Evolutionary conservation across 352 stramenopile genomes (phyloP).

Genomic region (Phytophthora pluvialis): DNA sequence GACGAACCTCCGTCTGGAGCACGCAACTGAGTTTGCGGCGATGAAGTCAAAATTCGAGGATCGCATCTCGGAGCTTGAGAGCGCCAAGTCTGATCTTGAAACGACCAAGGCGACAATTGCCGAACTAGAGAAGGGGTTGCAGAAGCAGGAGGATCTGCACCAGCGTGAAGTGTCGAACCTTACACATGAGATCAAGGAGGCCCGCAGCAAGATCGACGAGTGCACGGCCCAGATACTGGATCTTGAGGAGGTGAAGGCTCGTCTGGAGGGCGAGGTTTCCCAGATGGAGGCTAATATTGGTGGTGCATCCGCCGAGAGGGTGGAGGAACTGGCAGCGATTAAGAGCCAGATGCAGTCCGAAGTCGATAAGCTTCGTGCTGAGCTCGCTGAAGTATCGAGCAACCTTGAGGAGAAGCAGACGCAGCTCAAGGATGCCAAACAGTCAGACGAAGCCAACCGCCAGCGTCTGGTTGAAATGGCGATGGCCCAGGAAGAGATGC

Average conservation of each 20-base stretch:
- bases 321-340: conserved; percentile 32
- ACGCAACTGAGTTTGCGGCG: conserved; percentile 46
- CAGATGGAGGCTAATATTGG: conserved; percentile 46
- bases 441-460: conserved; percentile 44
- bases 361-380: conserved; percentile 34
- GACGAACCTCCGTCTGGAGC: conserved; percentile 34
- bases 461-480: conserved; percentile 51
- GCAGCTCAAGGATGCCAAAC: conserved; percentile 41
- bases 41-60: conserved; percentile 53
- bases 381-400: conserved; percentile 37
- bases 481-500: conserved; percentile 51
- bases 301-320: conserved; percentile 37
- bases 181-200: conserved; percentile 54
- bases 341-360: conserved; percentile 39
- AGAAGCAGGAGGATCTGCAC: conserved; percentile 39
- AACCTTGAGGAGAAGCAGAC: conserved; percentile 43
- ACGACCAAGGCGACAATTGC: conserved; percentile 41
- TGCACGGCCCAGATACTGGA: conserved; percentile 42
- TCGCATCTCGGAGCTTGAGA: conserved; percentile 50
- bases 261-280: conserved; percentile 47
- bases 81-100: conserved; percentile 43
- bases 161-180: conserved; percentile 47
- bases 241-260: conserved; percentile 45
- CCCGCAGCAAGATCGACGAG: conserved; percentile 43
- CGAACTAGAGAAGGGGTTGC: conserved; percentile 48